phyloP scores from a whole-genome alignment of 2,329 filamentous ascomycete genomes.

The Alternaria ethzedia region DNA sequence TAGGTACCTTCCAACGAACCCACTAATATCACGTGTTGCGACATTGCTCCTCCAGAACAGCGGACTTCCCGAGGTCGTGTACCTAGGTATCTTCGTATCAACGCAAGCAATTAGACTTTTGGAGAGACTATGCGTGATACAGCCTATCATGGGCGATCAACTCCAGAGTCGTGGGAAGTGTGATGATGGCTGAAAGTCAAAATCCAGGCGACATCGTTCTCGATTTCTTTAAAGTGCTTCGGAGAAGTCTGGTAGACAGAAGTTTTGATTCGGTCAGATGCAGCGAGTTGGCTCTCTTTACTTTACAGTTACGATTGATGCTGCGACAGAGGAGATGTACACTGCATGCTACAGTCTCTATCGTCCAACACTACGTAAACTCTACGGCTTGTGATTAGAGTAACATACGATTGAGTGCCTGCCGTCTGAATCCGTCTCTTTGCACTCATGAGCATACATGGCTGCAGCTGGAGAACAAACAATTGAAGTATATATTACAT shows the following conservation, averaged over 20 bases:
- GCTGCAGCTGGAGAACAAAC: not conserved
- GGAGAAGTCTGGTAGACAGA: not conserved
- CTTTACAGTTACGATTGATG: not conserved
- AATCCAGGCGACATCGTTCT: not conserved
- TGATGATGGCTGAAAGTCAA: not conserved
- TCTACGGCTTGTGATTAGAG: not conserved
- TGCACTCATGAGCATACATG: not conserved
- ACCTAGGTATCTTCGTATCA: not conserved
- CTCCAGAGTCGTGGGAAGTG: not conserved
- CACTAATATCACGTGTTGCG: not conserved
- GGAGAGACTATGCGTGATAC: not conserved
- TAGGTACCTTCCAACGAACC: not conserved
- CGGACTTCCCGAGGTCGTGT: not conserved
- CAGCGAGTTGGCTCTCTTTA: not conserved
- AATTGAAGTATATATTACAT: not conserved
- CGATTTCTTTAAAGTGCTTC: not conserved
- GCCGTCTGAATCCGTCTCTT: not conserved
- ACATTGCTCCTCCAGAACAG: not conserved
- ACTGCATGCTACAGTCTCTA: not conserved
- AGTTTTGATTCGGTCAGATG: not conserved
- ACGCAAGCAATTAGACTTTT: not conserved
- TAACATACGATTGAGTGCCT: not conserved
- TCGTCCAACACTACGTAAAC: not conserved
- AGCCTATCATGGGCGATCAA: not conserved
- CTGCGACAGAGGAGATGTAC: not conserved